Percentiles rank a stretch among this genome's conserved stretches.
These are phyloP conservation scores for Mollisia scopiformis DNA, from an alignment of 2,329 filamentous ascomycete species.

Conservation along the genomic window DNA sequence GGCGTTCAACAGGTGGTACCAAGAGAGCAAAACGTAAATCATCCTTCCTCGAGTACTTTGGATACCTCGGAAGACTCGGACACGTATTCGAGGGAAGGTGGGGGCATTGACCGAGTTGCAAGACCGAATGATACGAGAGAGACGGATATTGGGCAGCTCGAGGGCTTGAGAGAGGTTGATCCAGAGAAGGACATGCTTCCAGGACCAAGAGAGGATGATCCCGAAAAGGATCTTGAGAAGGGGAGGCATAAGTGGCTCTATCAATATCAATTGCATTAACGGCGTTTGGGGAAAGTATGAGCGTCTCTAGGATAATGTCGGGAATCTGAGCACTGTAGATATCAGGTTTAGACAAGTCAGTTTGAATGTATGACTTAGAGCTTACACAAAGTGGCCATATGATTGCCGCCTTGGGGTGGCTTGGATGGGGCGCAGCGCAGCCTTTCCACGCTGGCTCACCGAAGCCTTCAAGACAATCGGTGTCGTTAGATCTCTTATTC, in stretches of 20 bases:
- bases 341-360: neutral
- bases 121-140: slow-evolving; percentile 6
- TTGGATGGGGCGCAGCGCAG: no score
- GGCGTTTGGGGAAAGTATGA: neutral
- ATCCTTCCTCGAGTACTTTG: neutral
- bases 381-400: neutral
- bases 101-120: slow-evolving; percentile 11
- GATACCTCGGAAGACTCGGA: slow-evolving; percentile 4
- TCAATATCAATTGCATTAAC: neutral
- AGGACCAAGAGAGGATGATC: neutral
- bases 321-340: neutral
- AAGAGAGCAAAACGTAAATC: neutral
- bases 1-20: neutral
- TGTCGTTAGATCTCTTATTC: no score
- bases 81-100: slow-evolving; percentile 1
- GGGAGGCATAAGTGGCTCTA: neutral
- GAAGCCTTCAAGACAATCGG: no score
- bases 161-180: slow-evolving; percentile 1
- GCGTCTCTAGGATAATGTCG: neutral
- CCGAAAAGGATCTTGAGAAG: slow-evolving; percentile 21
- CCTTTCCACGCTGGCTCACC: no score
- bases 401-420: no score
- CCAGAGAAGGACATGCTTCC: neutral
- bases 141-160: slow-evolving; percentile 5
- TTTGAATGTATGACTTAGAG: neutral